Conservation (phyloP, 371 early-diverging fungal species). For the Circinella minor region DNA sequence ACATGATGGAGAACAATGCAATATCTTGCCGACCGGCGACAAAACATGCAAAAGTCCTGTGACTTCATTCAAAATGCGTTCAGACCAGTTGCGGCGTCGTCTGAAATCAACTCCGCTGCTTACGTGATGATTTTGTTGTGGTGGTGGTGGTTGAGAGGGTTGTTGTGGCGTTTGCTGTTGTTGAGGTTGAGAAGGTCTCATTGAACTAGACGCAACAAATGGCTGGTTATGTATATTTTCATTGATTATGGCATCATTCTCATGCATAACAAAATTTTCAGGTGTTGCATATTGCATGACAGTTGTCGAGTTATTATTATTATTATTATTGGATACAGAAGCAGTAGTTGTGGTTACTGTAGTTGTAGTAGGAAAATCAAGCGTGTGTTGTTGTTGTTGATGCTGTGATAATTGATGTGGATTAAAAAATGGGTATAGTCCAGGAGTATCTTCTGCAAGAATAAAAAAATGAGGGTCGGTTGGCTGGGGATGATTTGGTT, state of each 20-base stretch:
- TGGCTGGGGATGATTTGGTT: not conserved
- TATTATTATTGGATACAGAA: not conserved
- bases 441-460: not conserved
- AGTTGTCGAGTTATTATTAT: not conserved
- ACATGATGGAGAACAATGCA: conserved; percentile 64
- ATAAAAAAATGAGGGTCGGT: conserved; percentile 2
- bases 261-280: conserved; percentile 7
- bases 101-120: conserved; percentile 50
- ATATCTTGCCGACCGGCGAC: conserved; percentile 55
- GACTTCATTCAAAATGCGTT: conserved; percentile 62
- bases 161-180: not conserved
- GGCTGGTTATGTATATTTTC: not conserved
- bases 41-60: conserved; percentile 68
- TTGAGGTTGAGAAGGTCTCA: not conserved
- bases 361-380: not conserved
- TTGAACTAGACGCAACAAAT: not conserved
- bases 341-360: conserved; percentile 4
- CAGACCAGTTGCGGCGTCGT: conserved; percentile 57
- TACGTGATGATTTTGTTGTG: not conserved
- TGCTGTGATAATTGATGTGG: not conserved
- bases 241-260: conserved; percentile 1
- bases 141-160: not conserved
- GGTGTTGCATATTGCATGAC: not conserved
- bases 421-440: not conserved
- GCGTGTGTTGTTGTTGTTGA: not conserved